These are phyloP conservation scores for Blastomyces percursus DNA, from an alignment of 2,329 filamentous ascomycete species.

Conservation along the genomic window DNA sequence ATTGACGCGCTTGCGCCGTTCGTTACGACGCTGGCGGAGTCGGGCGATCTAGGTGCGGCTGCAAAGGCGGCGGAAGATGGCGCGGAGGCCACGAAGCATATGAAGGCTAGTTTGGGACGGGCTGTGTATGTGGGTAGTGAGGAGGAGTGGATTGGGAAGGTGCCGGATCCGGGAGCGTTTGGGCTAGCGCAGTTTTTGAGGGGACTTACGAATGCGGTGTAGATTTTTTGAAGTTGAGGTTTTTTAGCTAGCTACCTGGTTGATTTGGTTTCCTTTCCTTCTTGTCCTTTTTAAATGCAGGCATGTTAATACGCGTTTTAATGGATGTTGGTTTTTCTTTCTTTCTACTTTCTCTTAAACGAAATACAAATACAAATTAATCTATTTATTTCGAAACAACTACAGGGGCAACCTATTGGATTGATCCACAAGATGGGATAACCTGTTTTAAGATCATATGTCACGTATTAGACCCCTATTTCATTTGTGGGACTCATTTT, in stretches of 20 bases:
- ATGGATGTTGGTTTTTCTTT: not conserved
- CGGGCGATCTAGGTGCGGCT: slow-evolving; percentile 58
- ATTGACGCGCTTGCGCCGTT: slow-evolving; percentile 87
- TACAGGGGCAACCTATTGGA: no score
- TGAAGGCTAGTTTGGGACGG: slow-evolving; percentile 78
- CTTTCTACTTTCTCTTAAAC: not conserved
- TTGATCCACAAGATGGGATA: no score
- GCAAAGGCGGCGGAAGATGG: slow-evolving; percentile 64
- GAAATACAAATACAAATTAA: no score
- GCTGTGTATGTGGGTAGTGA: slow-evolving; percentile 69
- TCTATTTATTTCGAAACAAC: no score
- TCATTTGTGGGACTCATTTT: not conserved
- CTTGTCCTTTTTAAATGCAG: not conserved
- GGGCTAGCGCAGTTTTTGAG: slow-evolving; percentile 79
- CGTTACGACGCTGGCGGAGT: slow-evolving; percentile 56
- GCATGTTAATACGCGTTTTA: not conserved
- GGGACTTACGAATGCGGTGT: slow-evolving; percentile 53
- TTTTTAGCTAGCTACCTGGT: not conserved
- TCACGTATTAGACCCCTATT: not conserved
- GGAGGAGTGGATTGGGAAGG: slow-evolving; percentile 53
- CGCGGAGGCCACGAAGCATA: slow-evolving; percentile 75
- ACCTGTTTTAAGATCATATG: no score
- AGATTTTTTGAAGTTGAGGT: not conserved
- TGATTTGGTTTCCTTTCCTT: not conserved
- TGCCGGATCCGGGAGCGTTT: slow-evolving; percentile 62